These are phyloP conservation scores for Cladophialophora yegresii DNA, from an alignment of 2,329 filamentous ascomycete species.

Conservation along the genomic window DNA sequence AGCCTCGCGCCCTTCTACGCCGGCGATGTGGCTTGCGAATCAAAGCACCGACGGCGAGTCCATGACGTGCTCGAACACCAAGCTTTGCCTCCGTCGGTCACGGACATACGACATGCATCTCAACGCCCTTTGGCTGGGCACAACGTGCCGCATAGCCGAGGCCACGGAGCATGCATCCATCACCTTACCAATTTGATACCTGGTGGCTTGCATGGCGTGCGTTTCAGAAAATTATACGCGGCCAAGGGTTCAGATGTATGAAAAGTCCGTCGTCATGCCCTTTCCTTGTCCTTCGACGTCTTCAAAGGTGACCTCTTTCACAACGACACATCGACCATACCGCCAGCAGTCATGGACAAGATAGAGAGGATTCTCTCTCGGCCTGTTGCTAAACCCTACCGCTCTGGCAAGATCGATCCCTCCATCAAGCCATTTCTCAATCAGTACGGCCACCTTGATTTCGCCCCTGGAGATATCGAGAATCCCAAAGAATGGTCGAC, in stretches of 20 bases:
- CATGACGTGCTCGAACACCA: slow-evolving; percentile 17
- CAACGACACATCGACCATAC: not conserved
- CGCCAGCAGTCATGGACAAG: slow-evolving; percentile 52
- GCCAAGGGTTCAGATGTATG: not conserved
- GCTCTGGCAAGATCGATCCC: slow-evolving; percentile 46
- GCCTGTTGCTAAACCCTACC: slow-evolving; percentile 57
- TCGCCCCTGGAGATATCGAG: slow-evolving; percentile 53
- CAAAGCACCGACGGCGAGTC: not conserved
- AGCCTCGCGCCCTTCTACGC: not conserved
- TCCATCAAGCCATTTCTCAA: slow-evolving; percentile 50
- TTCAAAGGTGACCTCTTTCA: not conserved
- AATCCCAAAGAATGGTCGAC: slow-evolving; percentile 48
- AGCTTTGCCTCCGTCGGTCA: slow-evolving; percentile 9
- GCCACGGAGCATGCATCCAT: slow-evolving; percentile 4
- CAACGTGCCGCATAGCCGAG: slow-evolving; percentile 21
- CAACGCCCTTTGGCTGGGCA: slow-evolving; percentile 4
- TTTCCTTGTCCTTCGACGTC: not conserved
- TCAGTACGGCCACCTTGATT: slow-evolving; percentile 55
- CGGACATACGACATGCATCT: not conserved
- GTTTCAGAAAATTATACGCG: not conserved
- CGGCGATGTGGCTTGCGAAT: not conserved
- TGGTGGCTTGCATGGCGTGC: slow-evolving; percentile 8
- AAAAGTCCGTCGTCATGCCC: slow-evolving; percentile 1
- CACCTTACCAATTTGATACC: slow-evolving; percentile 6
- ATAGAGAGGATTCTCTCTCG: slow-evolving; percentile 53